Base-by-base conservation (phyloP, 371 early-diverging fungal species). In the Rhizopus arrhizus region DNA sequence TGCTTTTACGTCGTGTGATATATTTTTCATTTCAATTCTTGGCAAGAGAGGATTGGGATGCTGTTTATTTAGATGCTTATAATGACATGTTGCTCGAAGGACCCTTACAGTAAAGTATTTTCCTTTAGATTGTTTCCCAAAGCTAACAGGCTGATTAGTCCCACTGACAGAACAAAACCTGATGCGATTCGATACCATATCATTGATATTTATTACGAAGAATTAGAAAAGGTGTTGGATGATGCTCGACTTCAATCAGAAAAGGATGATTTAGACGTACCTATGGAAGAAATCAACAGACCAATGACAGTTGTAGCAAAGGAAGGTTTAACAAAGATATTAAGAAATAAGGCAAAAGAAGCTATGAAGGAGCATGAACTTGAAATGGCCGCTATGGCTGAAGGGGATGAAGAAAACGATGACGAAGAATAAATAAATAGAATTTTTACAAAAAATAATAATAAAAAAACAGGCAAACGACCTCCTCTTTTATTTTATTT, bases 151-250 rank as follows among this genome's bases (percentile, higher is more conserved):
- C 2, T 22, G 22, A 22, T 22, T 35, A 91, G 90, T 55, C 79
- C 88, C 35, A 82, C 81, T 36, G 81, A 83, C 53, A 65, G 74
- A 43, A 78, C 75, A 50, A 78, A 91, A 32, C 91, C 95, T 7
- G 88, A 92, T 68, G 79, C 89, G 9, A 84, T 94, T 53, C 76
- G 89, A 52, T 90, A 86, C 73, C 95, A 95, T 63, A 72, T 92
- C 45, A 74, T 83, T 46, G 93, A 95, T 64, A 86, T 89, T 33
- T 93, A 87, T 69, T 68, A 93, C 52, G 91, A 92, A 22, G 95
- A 95, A 70, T 74, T 95, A 28, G 86, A 84, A 28, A 84, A 87
- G 54, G 78, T 84, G 2, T 65, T 86, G 16, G 80, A 78, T n/a
- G 78, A 77, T 7, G 63, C 77, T 48, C 78, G 75, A 13, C 68